Conservation (phyloP, 2,329 filamentous ascomycete species). For the Calcarisporium arbuscula region DNA sequence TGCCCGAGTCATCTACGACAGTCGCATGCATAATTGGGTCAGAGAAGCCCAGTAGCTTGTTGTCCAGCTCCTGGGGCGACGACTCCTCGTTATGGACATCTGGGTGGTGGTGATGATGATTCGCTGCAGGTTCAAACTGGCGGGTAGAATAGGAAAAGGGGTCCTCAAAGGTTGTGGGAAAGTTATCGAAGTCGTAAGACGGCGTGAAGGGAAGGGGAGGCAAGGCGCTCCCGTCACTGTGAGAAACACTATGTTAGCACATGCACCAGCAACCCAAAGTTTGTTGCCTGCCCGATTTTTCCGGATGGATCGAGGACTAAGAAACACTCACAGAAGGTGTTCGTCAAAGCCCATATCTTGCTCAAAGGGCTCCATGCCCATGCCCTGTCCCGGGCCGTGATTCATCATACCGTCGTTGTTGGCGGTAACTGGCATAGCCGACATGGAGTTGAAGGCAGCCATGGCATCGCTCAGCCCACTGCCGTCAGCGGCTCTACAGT, state of each 20-base stretch:
- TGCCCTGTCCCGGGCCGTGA: conserved; percentile 26
- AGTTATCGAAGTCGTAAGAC: conserved; percentile 54
- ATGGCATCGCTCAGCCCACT: conserved; percentile 41
- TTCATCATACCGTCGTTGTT: conserved; percentile 43
- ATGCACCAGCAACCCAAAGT: too few species aligned
- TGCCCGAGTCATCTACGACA: conserved; percentile 59
- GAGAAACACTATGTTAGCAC: too few species aligned
- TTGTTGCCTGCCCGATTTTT: too few species aligned
- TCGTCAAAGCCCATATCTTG: conserved; percentile 50
- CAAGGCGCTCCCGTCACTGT: conserved; percentile 27
- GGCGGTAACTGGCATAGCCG: conserved; percentile 37
- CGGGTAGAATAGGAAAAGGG: conserved; percentile 53
- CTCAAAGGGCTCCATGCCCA: conserved; percentile 47
- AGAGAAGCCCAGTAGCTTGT: conserved; percentile 71
- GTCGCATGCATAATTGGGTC: conserved; percentile 53
- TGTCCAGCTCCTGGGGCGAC: conserved; percentile 53
- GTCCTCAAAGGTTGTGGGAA: conserved; percentile 58
- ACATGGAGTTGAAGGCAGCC: conserved; percentile 53
- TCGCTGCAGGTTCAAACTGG: conserved; percentile 38
- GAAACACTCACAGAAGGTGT: conserved; percentile 44
- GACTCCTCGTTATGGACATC: conserved; percentile 40
- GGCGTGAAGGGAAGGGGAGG: conserved; percentile 47
- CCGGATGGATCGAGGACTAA: neutral
- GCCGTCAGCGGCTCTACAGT: conserved; percentile 25
- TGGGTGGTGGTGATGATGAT: too few species aligned